These are phyloP conservation scores for Globisporangium irregulare DNA, from an alignment of 352 stramenopile species.

Conservation along the genomic window DNA sequence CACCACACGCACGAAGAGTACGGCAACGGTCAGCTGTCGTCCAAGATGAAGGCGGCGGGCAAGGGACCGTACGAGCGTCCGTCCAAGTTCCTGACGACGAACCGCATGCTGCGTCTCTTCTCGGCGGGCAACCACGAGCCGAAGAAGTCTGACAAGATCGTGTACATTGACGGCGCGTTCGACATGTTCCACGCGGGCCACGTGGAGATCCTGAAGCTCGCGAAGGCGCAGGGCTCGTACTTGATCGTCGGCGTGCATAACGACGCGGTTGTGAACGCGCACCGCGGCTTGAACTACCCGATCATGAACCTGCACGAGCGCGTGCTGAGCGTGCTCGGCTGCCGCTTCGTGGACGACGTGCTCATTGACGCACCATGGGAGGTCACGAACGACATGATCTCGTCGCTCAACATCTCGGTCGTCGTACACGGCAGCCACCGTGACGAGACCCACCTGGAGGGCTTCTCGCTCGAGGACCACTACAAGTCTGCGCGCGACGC, in stretches of 20 bases:
- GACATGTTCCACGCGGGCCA: conserved; percentile 99
- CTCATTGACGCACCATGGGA: conserved; percentile 96
- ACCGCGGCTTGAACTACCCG: conserved; percentile 91
- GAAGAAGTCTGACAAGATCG: conserved; percentile 87
- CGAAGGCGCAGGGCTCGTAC: conserved; percentile 92
- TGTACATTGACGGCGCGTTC: conserved; percentile 98
- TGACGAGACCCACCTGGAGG: conserved; percentile 56
- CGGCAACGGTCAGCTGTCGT: conserved; percentile 76
- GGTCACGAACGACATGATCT: conserved; percentile 97
- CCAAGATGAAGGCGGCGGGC: conserved; percentile 49
- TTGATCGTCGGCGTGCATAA: conserved; percentile 97
- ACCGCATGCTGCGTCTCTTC: conserved; percentile 93
- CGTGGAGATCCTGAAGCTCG: conserved; percentile 94
- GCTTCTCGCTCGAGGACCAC: conserved; percentile 71
- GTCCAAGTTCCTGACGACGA: conserved; percentile 96
- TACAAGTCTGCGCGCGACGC: conserved; percentile 77
- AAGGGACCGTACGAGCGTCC: conserved; percentile 60
- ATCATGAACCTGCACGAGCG: conserved; percentile 99
- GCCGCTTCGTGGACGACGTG: conserved; percentile 97
- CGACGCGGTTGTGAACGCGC: conserved; percentile 89
- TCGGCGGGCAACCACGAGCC: conserved; percentile 89
- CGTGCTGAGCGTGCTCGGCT: conserved; percentile 95
- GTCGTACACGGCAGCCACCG: conserved; percentile 88
- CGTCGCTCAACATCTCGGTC: conserved; percentile 80
- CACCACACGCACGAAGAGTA: conserved; percentile 87